Conservation (phyloP, 345 rosid genomes). For the Brassica napus region Da-Ae NC_063446.1:60360001-60360500, state of each 20-base stretch:
- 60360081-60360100: background rate
- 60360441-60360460: too few relatives aligned
- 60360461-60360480: too few relatives aligned
- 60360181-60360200: background rate
- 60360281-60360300: background rate
- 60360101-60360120: too few relatives aligned
- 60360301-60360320: background rate
- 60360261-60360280: background rate
- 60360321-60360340: background rate
- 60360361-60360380: background rate
- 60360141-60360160: background rate
- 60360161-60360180: background rate
- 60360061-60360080: too few relatives aligned
- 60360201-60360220: background rate
- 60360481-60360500: too few relatives aligned
- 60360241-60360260: background rate
- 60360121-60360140: background rate
- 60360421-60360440: too few relatives aligned
- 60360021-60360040: too few relatives aligned
- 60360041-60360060: too few relatives aligned
- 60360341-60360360: background rate
- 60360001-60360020: too few relatives aligned
- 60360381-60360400: background rate
- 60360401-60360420: too few relatives aligned
- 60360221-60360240: background rate